A percentile compares a stretch with the other conserved stretches of the same genome.
phyloP scores from a whole-genome alignment of 306 rosid species.

The Alnus rubra region DNA sequence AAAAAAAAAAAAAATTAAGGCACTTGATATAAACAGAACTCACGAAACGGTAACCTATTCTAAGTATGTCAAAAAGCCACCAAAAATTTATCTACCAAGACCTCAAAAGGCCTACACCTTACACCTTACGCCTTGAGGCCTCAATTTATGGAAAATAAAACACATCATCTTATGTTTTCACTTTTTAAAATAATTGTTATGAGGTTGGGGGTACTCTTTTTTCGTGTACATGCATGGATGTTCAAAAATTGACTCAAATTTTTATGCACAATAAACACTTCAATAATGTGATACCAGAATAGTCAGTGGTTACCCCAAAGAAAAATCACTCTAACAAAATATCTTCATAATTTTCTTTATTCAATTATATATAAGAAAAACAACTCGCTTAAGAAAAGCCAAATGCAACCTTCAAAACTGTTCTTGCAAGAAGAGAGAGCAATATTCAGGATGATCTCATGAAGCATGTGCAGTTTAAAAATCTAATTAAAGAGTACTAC shows the following conservation, averaged over 20 bases:
- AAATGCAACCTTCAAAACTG: conserved; percentile 3
- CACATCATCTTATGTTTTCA: not conserved
- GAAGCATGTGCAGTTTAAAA: not conserved
- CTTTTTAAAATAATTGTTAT: not conserved
- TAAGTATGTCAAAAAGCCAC: no score
- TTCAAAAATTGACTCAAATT: not conserved
- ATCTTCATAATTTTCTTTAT: not conserved
- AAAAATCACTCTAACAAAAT: not conserved
- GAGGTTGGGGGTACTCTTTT: not conserved
- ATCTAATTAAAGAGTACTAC: no score
- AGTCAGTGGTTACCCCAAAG: not conserved
- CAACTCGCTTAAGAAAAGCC: not conserved
- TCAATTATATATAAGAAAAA: not conserved
- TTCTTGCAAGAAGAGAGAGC: not conserved
- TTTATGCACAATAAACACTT: not conserved
- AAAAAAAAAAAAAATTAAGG: no score
- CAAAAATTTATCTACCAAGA: no score
- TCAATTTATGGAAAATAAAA: not conserved
- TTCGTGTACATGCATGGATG: not conserved
- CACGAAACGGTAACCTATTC: no score
- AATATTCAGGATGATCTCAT: not conserved
- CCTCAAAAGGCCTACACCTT: no score
- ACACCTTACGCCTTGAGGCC: not conserved
- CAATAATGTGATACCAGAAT: not conserved
- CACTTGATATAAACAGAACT: no score